Percentiles rank a stretch among this genome's conserved stretches.
These are phyloP conservation scores for Rhizodiscina lignyota DNA, from an alignment of 495 filamentous ascomycete species.

Conservation along the genomic window DNA sequence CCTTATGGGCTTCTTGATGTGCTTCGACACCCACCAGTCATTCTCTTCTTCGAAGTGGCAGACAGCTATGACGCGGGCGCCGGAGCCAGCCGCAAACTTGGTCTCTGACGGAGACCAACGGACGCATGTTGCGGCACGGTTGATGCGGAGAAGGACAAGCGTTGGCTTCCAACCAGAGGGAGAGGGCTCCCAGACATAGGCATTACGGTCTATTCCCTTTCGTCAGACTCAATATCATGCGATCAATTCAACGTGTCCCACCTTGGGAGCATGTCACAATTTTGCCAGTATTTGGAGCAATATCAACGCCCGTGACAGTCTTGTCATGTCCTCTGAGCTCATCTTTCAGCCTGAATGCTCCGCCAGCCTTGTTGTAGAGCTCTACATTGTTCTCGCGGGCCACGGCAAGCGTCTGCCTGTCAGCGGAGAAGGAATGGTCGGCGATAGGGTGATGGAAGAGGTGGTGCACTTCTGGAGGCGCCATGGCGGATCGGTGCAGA, in stretches of 20 bases:
- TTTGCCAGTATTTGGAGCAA: slow-evolving; percentile 72
- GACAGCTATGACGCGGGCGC: slow-evolving; percentile 87
- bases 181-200: slow-evolving; percentile 91
- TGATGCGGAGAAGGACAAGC: slow-evolving; percentile 90
- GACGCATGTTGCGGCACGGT: slow-evolving; percentile 90
- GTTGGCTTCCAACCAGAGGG: slow-evolving; percentile 89
- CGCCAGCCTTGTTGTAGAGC: slow-evolving; percentile 62
- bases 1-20: slow-evolving; percentile 94
- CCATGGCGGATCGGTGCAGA: slow-evolving; percentile 37
- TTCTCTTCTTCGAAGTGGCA: slow-evolving; percentile 99
- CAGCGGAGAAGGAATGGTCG: slow-evolving; percentile 93
- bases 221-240: no score
- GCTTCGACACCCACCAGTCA: slow-evolving; percentile 99
- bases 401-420: slow-evolving; percentile 76
- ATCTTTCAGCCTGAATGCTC: slow-evolving; percentile 67
- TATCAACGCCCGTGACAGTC: slow-evolving; percentile 87
- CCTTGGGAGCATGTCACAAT: slow-evolving; percentile 98
- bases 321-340: slow-evolving; percentile 95
- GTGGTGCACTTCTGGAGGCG: slow-evolving; percentile 78
- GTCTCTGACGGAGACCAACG: slow-evolving; percentile 93
- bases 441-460: slow-evolving; percentile 93
- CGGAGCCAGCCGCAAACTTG: slow-evolving; percentile 95
- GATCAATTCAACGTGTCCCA: slow-evolving; percentile 15
- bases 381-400: slow-evolving; percentile 83
- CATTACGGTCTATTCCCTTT: slow-evolving; percentile 79